phyloP scores from a whole-genome alignment of 2,329 filamentous ascomycete species.

The Xylaria multiplex region DNA sequence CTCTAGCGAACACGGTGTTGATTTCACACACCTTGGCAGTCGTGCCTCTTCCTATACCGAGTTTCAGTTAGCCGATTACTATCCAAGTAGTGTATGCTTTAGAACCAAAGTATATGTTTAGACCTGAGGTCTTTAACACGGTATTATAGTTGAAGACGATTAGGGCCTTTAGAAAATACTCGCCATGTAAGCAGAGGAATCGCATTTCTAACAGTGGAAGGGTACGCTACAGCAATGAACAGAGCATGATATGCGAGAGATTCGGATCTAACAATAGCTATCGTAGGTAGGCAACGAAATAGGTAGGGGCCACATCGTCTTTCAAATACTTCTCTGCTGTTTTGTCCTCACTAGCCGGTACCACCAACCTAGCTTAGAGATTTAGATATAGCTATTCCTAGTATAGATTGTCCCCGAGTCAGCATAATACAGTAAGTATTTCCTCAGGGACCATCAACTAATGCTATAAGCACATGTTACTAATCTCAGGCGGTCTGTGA shows the following conservation, averaged over 20 bases:
- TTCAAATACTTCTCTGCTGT: slow-evolving; percentile 27
- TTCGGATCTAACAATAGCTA: neutral
- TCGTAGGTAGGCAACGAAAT: slow-evolving; percentile 1
- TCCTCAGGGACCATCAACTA: neutral
- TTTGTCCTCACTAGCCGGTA: slow-evolving; percentile 3
- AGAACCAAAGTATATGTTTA: neutral
- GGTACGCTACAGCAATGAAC: slow-evolving; percentile 1
- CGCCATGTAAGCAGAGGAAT: slow-evolving; percentile 40
- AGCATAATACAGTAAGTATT: neutral
- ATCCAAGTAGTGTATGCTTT: slow-evolving; percentile 10
- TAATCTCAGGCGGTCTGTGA: neutral
- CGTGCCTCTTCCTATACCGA: slow-evolving; percentile 40
- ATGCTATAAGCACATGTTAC: slow-evolving; percentile 7
- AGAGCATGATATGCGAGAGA: neutral
- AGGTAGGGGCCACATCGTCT: slow-evolving; percentile 9
- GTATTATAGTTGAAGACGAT: neutral
- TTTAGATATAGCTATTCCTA: neutral
- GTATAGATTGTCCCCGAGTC: slow-evolving; percentile 9
- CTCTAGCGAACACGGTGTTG: neutral
- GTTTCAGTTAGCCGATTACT: slow-evolving; percentile 37
- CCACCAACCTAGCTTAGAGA: slow-evolving; percentile 2
- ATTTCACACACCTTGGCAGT: slow-evolving; percentile 39
- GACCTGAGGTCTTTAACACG: neutral
- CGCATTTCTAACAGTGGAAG: slow-evolving; percentile 36
- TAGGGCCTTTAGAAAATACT: slow-evolving; percentile 6